Base-by-base conservation (phyloP, 306 rosid species). In the Abrus pulchellus region DNA sequence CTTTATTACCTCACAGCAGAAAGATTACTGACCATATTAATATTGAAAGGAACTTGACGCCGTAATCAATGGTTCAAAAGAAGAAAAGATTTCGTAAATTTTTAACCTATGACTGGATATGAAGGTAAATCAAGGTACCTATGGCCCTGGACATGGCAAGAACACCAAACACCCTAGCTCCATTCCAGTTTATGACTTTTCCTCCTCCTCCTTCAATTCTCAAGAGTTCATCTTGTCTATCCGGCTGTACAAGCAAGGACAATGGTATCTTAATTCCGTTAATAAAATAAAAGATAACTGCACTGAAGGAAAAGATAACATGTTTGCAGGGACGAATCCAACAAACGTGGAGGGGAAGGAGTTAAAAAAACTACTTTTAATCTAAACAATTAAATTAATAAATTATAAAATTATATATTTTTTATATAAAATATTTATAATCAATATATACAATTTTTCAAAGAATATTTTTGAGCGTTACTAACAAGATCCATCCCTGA, bases 101-200 rank as follows among this genome's bases (percentile, higher is more conserved):
- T 56, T 55, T 63, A 56, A 38, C 72, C 83, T 1, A 36, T 28
- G 63, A 84, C 43, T 45, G 84, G 44, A 80, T 49, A 74, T 75
- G 84, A 84, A 79, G 57, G 83, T 83, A 85, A 89, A 84, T 83
- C 74, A 73, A 76, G 81, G 86, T 87, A 94, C 98, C 98, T 92
- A 94, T 94, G 80, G 98, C 98, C 91, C 98, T 92, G 87, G 98
- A 94, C 98, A 86, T 86, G 78, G 89, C 85, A 72, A 86, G 89
- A 73, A 86, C 89, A 66, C 89, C 89, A 66, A 83, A 76, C 77
- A 94, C 97, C 90, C 98, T 90, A 84, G 98, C 91, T 53, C 98
- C 98, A 85, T 90, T 94, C 98, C 98, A 94, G 97, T 94, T 92
- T 78, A 94, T 94, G 84, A 94, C 98, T 92, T 70, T 94, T 76